Evolutionary conservation across 768 basidiomycete genomes (phyloP), one percentile per base, ranked within the genome.

Genomic region (Tulasnella sp.): DNA sequence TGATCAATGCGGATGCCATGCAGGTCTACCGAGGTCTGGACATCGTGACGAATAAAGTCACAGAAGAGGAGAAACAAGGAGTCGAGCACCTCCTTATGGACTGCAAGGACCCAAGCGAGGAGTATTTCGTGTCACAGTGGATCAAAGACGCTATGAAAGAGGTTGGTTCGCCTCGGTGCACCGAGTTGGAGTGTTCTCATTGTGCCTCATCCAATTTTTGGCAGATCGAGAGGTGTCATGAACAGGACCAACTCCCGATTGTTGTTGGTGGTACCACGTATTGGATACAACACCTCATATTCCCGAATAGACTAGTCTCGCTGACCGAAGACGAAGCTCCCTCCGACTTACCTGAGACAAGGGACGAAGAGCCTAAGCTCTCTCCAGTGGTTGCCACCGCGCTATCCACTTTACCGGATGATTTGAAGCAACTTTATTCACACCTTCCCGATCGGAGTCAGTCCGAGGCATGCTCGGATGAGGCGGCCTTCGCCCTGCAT

Each of bases 1-100:
- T 99, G 81, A 91, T 99, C 83, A 99, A 98, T 82, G 94, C 96
- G 13, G 98, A 99, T 84, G 90, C 97, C 16, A 98, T 99, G 97
- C 98, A 99, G 84, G 91, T 95, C 16, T 99, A 98, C 83, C 86
- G 87, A 23, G 97, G 97, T 0, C 88, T 99, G 83, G 93, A 98
- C 84, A 86, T 96, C 73, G 91, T 98, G 82, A 99, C 97, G 37
- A 99, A 99, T 85, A 99, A 99, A 85, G 88, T 96, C 20, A 89
- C 96, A 0, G 82, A 86, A 16, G 85, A 87, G 39, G 96, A 99
- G 84, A 90, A 87, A 82, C 86, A 88, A 71, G 95, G 93, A 5
- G 86, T 99, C 26, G 91, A 92, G 29, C 98, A 99, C 85, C 90
- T 93, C 78, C 86, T 99, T 32, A 93, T 99, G 91, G 92, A 89